Evolutionary conservation across 108 stramenopile genomes (phyloP), one percentile per base, ranked within the genome.

Genomic region (Poteriospumella lacustris): DNA sequence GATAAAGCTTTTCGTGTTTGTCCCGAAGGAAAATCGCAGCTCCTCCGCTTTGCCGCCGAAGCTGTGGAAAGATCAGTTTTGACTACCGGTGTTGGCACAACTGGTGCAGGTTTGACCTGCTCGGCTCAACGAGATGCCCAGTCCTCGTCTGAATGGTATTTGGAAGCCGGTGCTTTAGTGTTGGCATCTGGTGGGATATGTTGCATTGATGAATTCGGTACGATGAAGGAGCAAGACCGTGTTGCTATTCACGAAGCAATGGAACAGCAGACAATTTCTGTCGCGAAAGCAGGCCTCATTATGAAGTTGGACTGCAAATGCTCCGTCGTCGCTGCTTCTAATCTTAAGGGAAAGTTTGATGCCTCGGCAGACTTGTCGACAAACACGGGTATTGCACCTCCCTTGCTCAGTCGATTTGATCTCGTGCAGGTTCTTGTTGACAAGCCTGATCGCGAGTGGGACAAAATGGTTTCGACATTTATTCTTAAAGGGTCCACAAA

Each of bases 181-280:
- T 83, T 99, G 40, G 96, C 98, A 12, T 95, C 97, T 81, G 83
- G 93, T 28, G 96, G 96, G 3, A 88, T 99, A 5, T 99, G 98
- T 76, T 91, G 91, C 84, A 99, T 99, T 73, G 98, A 99, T 78
- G 98, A 99, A 80, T 93, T 93, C 83, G 90, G 90, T 12, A 91
- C 90, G 59, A 95, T 82, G 75, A 90, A 58, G 84, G 68, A 82
- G 56, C 81, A 84, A 43, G 89, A 89, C 41, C 58, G 88, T 2
- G 82, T 94, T 0, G 87, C 95, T 39, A 99, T 99, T 72, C 98
- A 96, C 78, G 98, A 99, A 79, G 98, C 97, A 12, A 97, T 98
- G 97, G 97, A 98, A 80, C 96, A 97, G 83, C 97, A 98, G 81
- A 95, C 95, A 1, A 77, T 97, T 15, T 89, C 88, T 24, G 94